These are phyloP conservation scores for Candida sphagnicola DNA, from an alignment of 805 yeast genomes.

Conservation along the genomic window DNA sequence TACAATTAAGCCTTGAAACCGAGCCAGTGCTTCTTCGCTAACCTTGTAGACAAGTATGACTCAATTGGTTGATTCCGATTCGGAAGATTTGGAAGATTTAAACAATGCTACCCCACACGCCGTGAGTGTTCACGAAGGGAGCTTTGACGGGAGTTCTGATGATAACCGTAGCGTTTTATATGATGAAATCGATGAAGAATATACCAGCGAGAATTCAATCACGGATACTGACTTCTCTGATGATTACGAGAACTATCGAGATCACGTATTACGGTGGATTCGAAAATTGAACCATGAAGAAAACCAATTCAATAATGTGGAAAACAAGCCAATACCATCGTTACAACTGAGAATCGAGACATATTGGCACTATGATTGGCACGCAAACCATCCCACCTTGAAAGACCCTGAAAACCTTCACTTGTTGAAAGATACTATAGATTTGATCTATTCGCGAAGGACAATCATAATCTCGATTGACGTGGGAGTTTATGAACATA, in stretches of 20 bases:
- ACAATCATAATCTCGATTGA: constrained; percentile 46
- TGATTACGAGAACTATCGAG: neutral
- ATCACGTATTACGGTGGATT: neutral
- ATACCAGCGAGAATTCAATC: neutral
- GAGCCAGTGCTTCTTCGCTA: too few species aligned
- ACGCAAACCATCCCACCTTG: constrained; percentile 1
- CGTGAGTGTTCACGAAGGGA: neutral
- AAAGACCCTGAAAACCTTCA: constrained; percentile 1
- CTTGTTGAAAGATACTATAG: neutral
- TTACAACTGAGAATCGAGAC: constrained; percentile 1
- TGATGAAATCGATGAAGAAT: neutral
- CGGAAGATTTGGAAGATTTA: neutral
- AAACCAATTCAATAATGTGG: neutral
- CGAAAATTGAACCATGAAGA: neutral
- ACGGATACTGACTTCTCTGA: neutral
- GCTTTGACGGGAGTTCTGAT: neutral
- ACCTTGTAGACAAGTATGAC: too few species aligned
- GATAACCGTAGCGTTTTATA: too few species aligned
- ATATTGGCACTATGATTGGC: constrained; percentile 2
- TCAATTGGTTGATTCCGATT: constrained; percentile 1
- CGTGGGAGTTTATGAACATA: constrained; percentile 52
- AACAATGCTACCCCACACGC: neutral
- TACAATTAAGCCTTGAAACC: too few species aligned
- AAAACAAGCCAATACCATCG: neutral
- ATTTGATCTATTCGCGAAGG: constrained; percentile 14